Conservation (phyloP, 2,329 filamentous ascomycete genomes). For the Trichoderma sp. region DNA sequence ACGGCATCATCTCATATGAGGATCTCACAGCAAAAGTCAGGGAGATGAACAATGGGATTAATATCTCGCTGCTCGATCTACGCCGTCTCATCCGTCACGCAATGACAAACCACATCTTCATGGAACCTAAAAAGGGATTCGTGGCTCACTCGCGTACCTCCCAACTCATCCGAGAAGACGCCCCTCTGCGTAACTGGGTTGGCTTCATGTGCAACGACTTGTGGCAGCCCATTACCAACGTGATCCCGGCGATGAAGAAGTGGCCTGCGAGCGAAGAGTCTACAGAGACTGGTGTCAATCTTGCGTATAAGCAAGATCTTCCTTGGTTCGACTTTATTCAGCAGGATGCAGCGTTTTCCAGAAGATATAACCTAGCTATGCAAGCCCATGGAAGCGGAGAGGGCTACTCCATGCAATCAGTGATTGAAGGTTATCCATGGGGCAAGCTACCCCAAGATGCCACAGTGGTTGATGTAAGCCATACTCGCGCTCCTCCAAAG, state of each 20-base stretch:
- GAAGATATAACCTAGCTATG: conserved; percentile 34
- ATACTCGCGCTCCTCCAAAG: not conserved
- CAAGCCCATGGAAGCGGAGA: conserved; percentile 27
- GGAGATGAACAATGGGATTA: conserved; percentile 37
- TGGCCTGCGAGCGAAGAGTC: conserved; percentile 35
- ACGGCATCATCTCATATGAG: conserved; percentile 27
- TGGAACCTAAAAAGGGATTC: conserved; percentile 35
- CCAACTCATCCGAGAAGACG: conserved; percentile 29
- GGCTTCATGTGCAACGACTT: conserved; percentile 31
- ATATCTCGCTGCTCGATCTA: conserved; percentile 32
- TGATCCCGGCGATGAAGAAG: conserved; percentile 33
- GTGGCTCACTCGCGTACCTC: conserved; percentile 39
- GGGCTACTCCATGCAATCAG: conserved; percentile 20
- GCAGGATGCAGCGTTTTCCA: conserved; percentile 24
- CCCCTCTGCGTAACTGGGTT: conserved; percentile 30
- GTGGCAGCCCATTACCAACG: conserved; percentile 29
- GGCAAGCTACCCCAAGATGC: not conserved
- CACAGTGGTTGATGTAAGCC: conserved; percentile 19
- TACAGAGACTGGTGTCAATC: conserved; percentile 33
- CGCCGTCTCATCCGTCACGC: conserved; percentile 38
- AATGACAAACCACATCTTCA: conserved; percentile 38
- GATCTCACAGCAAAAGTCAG: conserved; percentile 30
- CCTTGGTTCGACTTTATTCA: conserved; percentile 31
- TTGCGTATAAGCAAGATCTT: conserved; percentile 25
- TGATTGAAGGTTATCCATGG: conserved; percentile 18